phyloP scores from a whole-genome alignment of 345 rosid species.

The Eutrema japonicum region DNA sequence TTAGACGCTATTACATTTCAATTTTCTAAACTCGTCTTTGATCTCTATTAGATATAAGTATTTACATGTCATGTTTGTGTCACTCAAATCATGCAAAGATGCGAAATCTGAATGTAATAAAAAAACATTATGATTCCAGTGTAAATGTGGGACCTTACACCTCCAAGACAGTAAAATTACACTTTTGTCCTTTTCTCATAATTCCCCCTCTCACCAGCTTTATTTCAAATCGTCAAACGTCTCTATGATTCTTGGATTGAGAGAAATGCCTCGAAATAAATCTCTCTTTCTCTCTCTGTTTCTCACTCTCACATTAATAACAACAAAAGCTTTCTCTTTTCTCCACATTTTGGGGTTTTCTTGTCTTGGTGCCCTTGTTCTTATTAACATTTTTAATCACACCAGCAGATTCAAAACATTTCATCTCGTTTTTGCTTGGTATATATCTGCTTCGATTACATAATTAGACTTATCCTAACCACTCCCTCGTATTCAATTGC shows the following conservation, averaged over 20 bases:
- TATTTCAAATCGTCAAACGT: conserved; percentile 46
- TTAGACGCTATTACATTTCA: background rate
- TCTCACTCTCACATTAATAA: background rate
- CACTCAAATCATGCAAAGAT: conserved; percentile 25
- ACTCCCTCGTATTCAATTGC: conserved; percentile 13
- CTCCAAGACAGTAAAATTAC: conserved; percentile 34
- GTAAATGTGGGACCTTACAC: conserved; percentile 29
- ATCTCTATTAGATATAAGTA: too few species aligned
- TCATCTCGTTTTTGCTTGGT: background rate
- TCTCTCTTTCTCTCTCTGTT: conserved; percentile 27
- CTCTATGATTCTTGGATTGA: conserved; percentile 33
- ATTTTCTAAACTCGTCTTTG: background rate
- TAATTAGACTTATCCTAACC: background rate
- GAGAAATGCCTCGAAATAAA: conserved; percentile 27
- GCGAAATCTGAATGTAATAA: conserved; percentile 18
- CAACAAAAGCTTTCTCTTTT: conserved; percentile 27
- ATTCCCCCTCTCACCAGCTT: conserved; percentile 28
- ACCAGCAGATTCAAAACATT: conserved; percentile 3
- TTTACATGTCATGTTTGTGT: background rate
- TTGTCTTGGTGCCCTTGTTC: conserved; percentile 38
- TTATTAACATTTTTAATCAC: conserved; percentile 7
- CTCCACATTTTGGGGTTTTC: conserved; percentile 36
- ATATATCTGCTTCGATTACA: background rate
- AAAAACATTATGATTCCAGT: conserved; percentile 23
- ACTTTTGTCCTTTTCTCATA: conserved; percentile 43